Percentiles rank a stretch among this genome's conserved stretches.
These are phyloP conservation scores for Lagenidium sp. DNA, from an alignment of 352 stramenopile species.

Conservation along the genomic window DNA sequence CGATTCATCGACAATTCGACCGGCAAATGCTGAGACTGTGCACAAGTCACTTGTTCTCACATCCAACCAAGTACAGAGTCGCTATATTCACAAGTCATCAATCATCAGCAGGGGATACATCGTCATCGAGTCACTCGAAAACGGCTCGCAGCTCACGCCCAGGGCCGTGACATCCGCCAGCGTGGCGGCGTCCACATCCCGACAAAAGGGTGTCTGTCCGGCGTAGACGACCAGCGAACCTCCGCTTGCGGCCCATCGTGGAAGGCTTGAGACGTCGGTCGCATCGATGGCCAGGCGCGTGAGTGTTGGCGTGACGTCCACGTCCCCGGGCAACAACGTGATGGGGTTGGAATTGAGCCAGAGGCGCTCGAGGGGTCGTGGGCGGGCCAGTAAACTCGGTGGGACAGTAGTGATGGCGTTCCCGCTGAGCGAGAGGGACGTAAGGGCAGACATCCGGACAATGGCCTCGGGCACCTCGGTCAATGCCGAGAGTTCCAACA, in stretches of 20 bases:
- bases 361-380: not conserved
- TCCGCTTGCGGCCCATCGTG: not conserved
- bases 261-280: slow-evolving; percentile 2
- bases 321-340: not conserved
- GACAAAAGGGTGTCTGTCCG: slow-evolving; percentile 8
- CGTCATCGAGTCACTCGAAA: too few relatives aligned
- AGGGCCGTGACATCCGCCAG: not conserved
- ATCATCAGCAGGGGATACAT: too few relatives aligned
- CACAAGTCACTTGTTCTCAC: too few relatives aligned
- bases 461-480: not conserved
- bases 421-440: slow-evolving; percentile 4
- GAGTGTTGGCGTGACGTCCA: not conserved
- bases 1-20: too few relatives aligned
- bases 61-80: too few relatives aligned
- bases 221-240: not conserved
- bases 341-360: slow-evolving; percentile 6
- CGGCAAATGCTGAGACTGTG: too few relatives aligned
- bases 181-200: not conserved
- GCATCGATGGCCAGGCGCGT: slow-evolving; percentile 1
- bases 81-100: too few relatives aligned
- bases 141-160: too few relatives aligned
- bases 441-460: slow-evolving; percentile 1
- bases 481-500: slow-evolving; percentile 3
- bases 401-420: slow-evolving; percentile 4
- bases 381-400: not conserved